Conservation (phyloP, 2,329 filamentous ascomycete genomes). For the Fusarium euwallaceae region DNA sequence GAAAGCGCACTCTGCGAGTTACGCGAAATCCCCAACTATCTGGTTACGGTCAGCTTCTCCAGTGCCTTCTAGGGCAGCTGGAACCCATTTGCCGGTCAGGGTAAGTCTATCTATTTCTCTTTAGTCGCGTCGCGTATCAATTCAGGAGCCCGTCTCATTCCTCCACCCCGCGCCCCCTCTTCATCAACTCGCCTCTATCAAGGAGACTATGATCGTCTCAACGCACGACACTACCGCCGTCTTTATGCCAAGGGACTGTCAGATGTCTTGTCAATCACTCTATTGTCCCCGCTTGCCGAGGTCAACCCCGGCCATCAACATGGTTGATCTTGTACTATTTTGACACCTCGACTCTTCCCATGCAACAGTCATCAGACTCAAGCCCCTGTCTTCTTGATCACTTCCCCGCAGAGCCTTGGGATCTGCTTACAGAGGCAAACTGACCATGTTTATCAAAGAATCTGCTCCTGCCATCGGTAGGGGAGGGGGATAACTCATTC, state of each 20-base stretch:
- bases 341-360: conserved; percentile 36
- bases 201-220: neutral
- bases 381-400: conserved; percentile 39
- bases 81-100: conserved; percentile 30
- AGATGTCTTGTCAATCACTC: conserved; percentile 36
- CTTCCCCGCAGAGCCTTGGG: conserved; percentile 45
- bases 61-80: conserved; percentile 31
- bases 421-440: conserved; percentile 43
- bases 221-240: neutral
- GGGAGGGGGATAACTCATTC: conserved; percentile 34
- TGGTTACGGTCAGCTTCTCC: conserved; percentile 36
- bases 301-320: conserved; percentile 31
- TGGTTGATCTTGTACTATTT: conserved; percentile 42
- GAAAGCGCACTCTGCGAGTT: conserved; percentile 19
- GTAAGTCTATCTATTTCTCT: conserved; percentile 26
- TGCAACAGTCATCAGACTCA: conserved; percentile 39
- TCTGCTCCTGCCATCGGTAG: conserved; percentile 33
- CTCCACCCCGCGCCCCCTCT: conserved; percentile 4
- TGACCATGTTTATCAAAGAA: conserved; percentile 44
- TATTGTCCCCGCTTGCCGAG: conserved; percentile 35
- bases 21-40: conserved; percentile 26
- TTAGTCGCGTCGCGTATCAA: conserved; percentile 16
- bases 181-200: neutral
- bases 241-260: conserved; percentile 30
- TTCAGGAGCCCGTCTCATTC: neutral